Evolutionary conservation across 2,329 filamentous ascomycete genomes (phyloP).

Genomic region (Alternaria burnsii): DNA sequence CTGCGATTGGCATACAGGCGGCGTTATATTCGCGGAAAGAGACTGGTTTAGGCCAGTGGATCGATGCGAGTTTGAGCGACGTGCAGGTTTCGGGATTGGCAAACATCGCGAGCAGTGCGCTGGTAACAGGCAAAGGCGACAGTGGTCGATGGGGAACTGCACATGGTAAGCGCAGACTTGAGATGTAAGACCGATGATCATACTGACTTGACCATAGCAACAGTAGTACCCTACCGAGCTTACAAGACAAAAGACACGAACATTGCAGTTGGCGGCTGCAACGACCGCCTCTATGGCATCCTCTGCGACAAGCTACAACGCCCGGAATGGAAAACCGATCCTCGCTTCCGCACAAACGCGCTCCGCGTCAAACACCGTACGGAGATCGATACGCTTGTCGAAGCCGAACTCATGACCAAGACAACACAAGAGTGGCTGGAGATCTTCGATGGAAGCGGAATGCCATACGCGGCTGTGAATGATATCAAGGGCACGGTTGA

Average conservation of each 20-base stretch:
- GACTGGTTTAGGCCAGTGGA: conserved; percentile 85
- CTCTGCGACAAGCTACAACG: conserved; percentile 65
- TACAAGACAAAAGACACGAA: conserved; percentile 72
- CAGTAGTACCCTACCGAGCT: conserved; percentile 91
- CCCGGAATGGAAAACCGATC: conserved; percentile 66
- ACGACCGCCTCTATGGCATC: conserved; percentile 68
- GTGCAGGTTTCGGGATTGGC: conserved; percentile 91
- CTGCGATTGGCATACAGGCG: conserved; percentile 93
- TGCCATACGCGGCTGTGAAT: conserved; percentile 94
- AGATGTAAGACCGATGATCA: background rate
- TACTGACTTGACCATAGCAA: conserved; percentile 60
- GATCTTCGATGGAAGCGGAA: conserved; percentile 84
- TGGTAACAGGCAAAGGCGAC: conserved; percentile 88
- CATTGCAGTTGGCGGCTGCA: conserved; percentile 69
- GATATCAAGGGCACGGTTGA: conserved; percentile 85
- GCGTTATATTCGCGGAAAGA: conserved; percentile 78
- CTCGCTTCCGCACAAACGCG: conserved; percentile 66
- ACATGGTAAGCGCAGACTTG: conserved; percentile 70
- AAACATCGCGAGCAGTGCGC: conserved; percentile 89
- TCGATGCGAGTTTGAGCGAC: conserved; percentile 89
- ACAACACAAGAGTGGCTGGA: conserved; percentile 89
- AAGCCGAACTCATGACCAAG: conserved; percentile 74
- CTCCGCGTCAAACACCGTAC: conserved; percentile 71
- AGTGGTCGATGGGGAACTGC: conserved; percentile 93
- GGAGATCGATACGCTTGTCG: conserved; percentile 81